Percentiles rank a stretch among this genome's conserved stretches.
Evolutionary conservation across 2,329 filamentous ascomycete genomes (phyloP).

Genomic region (Diaporthe sp.): DNA sequence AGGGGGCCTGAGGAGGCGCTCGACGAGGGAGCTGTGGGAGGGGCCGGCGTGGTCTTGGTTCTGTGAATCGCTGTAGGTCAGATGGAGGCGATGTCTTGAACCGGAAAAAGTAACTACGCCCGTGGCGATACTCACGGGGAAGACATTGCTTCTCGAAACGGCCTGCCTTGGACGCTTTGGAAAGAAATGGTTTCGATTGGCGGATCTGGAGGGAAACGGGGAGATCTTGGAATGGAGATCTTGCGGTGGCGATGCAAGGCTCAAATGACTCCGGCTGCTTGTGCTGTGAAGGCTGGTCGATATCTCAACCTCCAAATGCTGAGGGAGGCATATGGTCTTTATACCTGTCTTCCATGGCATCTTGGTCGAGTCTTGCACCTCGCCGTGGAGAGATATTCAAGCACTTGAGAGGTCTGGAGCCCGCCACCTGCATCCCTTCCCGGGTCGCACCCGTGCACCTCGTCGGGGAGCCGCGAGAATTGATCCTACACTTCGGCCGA

Average conservation of each 20-base stretch:
- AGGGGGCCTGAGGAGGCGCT: constrained; percentile 6
- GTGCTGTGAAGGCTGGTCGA: neutral
- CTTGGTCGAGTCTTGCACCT: neutral
- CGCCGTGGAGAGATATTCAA: neutral
- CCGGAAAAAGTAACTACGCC: neutral
- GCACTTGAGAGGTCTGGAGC: neutral
- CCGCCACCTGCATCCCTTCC: neutral
- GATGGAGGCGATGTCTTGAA: neutral
- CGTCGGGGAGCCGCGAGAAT: constrained; percentile 13
- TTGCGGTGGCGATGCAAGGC: neutral
- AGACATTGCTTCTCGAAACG: constrained; percentile 35
- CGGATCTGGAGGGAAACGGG: neutral
- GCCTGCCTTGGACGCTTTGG: constrained; percentile 2
- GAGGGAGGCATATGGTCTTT: constrained; percentile 8
- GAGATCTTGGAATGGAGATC: neutral
- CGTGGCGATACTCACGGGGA: constrained; percentile 34
- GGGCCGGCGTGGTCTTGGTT: constrained; percentile 32
- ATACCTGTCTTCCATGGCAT: neutral
- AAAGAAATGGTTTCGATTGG: neutral
- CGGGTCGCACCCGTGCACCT: constrained; percentile 21
- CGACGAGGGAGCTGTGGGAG: constrained; percentile 12
- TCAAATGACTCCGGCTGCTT: neutral
- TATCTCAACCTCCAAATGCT: neutral
- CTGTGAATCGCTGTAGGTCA: constrained; percentile 20
- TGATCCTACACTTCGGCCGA: neutral